These are phyloP conservation scores for Fusarium tuaranense DNA, from an alignment of 2,329 filamentous ascomycete genomes.

Conservation along the genomic window DNA sequence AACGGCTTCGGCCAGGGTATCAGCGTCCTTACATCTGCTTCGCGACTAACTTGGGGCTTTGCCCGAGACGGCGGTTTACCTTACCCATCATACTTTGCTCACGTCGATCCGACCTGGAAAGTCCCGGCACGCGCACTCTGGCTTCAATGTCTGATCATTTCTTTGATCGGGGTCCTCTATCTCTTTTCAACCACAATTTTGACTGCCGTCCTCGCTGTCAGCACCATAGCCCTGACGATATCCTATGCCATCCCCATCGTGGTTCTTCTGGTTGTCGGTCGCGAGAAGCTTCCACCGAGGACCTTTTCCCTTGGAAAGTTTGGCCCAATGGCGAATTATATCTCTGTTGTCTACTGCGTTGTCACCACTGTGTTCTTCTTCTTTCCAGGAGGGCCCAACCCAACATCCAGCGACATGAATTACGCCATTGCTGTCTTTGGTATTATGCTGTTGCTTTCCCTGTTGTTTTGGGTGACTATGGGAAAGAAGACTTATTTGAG, in stretches of 20 bases:
- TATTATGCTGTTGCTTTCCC: background rate
- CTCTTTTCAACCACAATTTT: background rate
- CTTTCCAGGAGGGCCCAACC: background rate
- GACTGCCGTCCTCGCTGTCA: background rate
- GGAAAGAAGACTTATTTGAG: background rate
- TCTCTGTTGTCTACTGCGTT: background rate
- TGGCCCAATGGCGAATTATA: background rate
- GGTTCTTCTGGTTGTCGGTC: background rate
- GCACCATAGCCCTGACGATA: background rate
- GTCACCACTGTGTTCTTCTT: background rate
- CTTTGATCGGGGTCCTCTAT: background rate
- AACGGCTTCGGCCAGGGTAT: background rate
- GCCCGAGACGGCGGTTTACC: background rate
- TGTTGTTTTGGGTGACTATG: background rate
- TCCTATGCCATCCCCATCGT: background rate
- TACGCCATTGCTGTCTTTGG: background rate
- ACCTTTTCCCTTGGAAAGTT: background rate
- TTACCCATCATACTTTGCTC: background rate
- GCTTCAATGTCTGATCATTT: background rate
- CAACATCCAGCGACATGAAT: background rate
- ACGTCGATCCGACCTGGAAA: background rate
- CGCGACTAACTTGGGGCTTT: background rate
- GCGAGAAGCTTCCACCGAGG: background rate
- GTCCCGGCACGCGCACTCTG: background rate
- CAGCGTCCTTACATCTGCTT: background rate